Base-by-base conservation (phyloP, 208 protist species). In the Trypanosoma brucei region DNA sequence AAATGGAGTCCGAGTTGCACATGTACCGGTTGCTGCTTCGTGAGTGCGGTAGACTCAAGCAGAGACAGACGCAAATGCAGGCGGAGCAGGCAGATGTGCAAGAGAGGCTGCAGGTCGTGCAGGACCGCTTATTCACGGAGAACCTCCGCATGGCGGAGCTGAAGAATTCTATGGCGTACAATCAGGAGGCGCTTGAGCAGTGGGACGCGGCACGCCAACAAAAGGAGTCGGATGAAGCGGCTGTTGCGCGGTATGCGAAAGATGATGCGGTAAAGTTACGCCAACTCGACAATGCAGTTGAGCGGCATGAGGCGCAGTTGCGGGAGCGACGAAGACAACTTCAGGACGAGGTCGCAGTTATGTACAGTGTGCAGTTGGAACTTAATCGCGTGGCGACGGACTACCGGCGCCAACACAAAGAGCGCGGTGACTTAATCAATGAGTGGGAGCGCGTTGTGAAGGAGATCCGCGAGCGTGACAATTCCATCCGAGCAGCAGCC, bases 111-210 rank as follows among this genome's bases (percentile, higher is more conserved):
- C 84, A 85, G 11, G 38, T 72, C 0, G 59, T 93, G 31, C 84
- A 96, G 67, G 91, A 96, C 74, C 62, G 74, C 56, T 86, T 97
- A 35, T 97, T 97, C 58, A 80, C 86, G 48, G 84, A 88, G 36
- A 97, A 97, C 73, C 83, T 96, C 33, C 83, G 84, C 59, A 86
- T 98, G 67, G 95, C 97, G 57, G 77, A 85, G 58, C 79, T 97
- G 55, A 95, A 95, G 68, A 55, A 68, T 0, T 78, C 92, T n/a
- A 88, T 97, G 86, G 80, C 85, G 66, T 95, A 92, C 77, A 95
- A 98, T 70, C 91, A 97, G 70, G 90, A 97, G 55, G 90, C 97
- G 76, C 75, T 98, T 3, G 92, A 97, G 73, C 92, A 98, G 79
- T 98, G 95, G 93, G 88, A 95, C 55, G 52, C 94, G 44, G 95